A percentile compares a stretch with the other conserved stretches of the same genome.
These are phyloP conservation scores for Neurospora intermedia DNA, from an alignment of 495 filamentous ascomycete genomes.

Conservation along the genomic window DNA sequence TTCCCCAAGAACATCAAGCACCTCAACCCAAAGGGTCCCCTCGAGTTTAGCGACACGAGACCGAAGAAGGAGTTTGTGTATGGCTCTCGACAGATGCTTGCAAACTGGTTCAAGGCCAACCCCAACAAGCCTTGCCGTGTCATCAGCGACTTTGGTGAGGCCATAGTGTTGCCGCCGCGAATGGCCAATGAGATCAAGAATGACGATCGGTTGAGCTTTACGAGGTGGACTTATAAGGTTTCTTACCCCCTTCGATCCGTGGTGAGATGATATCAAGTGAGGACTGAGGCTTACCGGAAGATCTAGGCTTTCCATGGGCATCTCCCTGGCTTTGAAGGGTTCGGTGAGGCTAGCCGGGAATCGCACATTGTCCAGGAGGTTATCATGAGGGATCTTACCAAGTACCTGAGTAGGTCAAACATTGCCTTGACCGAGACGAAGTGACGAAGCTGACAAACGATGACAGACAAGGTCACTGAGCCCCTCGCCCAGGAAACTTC, in stretches of 20 bases:
- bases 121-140: conserved; percentile 17
- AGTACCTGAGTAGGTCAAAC: conserved; percentile 27
- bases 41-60: conserved; percentile 9
- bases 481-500: conserved; percentile 33
- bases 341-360: conserved; percentile 16
- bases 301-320: conserved; percentile 32
- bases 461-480: conserved; percentile 21
- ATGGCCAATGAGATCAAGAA: conserved; percentile 40
- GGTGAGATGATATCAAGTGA: no score
- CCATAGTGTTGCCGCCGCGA: conserved; percentile 33
- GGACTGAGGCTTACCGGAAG: neutral
- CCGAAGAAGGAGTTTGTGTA: conserved; percentile 8
- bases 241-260: neutral
- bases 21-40: conserved; percentile 7
- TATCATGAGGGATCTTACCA: conserved; percentile 37
- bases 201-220: conserved; percentile 26
- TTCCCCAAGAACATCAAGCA: neutral
- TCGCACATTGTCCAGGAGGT: conserved; percentile 26
- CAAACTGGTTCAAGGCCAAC: conserved; percentile 7
- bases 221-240: conserved; percentile 28
- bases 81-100: conserved; percentile 3
- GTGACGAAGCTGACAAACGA: neutral
- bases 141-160: conserved; percentile 17
- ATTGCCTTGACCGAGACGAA: neutral
- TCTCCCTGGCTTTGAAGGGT: conserved; percentile 38